Evolutionary conservation across 2,329 filamentous ascomycete genomes (phyloP).

Genomic region (Trichophyton mentagrophytes): DNA sequence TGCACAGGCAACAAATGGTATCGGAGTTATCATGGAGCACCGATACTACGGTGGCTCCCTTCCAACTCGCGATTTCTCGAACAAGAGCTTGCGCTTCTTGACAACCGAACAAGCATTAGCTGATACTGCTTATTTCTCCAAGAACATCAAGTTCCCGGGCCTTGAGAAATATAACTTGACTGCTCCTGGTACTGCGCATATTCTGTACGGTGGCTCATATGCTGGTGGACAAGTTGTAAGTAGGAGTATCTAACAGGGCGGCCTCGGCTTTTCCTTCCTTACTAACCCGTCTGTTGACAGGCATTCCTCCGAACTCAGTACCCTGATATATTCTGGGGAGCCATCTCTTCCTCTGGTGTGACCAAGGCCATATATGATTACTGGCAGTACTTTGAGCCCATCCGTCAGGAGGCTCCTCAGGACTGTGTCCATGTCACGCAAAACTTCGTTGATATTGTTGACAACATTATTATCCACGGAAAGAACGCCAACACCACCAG

Average conservation of each 20-base stretch:
- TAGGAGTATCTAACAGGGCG: neutral
- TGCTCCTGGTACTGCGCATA: slow-evolving; percentile 53
- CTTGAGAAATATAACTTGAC: slow-evolving; percentile 56
- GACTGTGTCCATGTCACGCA: slow-evolving; percentile 55
- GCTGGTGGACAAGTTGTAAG: slow-evolving; percentile 56
- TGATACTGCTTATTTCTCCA: slow-evolving; percentile 68
- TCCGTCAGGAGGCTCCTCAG: slow-evolving; percentile 43
- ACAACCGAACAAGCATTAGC: slow-evolving; percentile 72
- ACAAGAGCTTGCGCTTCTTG: slow-evolving; percentile 63
- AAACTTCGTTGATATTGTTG: slow-evolving; percentile 46
- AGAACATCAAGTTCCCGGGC: slow-evolving; percentile 57
- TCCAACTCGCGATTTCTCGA: slow-evolving; percentile 53
- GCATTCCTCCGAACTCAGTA: slow-evolving; percentile 66
- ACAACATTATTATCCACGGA: slow-evolving; percentile 43
- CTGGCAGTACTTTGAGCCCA: slow-evolving; percentile 52
- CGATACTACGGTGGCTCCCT: slow-evolving; percentile 73
- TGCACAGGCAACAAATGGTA: slow-evolving; percentile 55
- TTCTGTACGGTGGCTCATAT: slow-evolving; percentile 75
- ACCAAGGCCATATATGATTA: slow-evolving; percentile 66
- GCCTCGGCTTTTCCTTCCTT: neutral
- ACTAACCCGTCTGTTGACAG: slow-evolving; percentile 3
- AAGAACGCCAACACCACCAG: slow-evolving; percentile 33
- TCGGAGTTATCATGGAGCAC: slow-evolving; percentile 74
- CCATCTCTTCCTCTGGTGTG: slow-evolving; percentile 70
- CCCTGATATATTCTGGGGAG: slow-evolving; percentile 64